Base-by-base conservation (phyloP, 257 asterid genomes). In the Solanum etuberosum region DNA sequence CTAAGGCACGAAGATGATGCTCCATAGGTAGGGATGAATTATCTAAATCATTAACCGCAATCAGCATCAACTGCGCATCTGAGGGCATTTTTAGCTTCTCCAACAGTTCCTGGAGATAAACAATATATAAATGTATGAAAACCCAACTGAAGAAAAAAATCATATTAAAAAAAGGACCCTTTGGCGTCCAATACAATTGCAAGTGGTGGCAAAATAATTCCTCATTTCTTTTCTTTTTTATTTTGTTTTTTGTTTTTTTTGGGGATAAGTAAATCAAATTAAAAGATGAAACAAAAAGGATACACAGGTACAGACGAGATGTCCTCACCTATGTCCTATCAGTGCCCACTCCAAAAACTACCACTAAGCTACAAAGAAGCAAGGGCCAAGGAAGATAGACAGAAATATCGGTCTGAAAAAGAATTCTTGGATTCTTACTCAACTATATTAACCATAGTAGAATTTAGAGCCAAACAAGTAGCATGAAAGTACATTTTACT, bases 61-160 rank as follows among this genome's bases (percentile, higher is more conserved):
- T 88, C 89, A 87, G 89, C 98, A 96, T 95, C 92, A 96, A 86
- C 86, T 96, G 87, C 37, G 96, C 95, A 90, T 96, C 99, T 88
- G 99, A 96, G 46, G 99, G 98, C 90, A 90, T 87, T 90, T 92
- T 91, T 85, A 95, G 80, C 91, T 90, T 93, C 87, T 94, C 98
- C 93, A 94, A 85, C 84, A 96, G 92, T 77, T 93, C 63, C 63
- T 91, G 89, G n/a, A 88, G 29, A 38, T 68, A 77, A 90, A 76
- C 83, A 88, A 72, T 83, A 54, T 31, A 40, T 74, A 88, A 77
- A 72, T 72, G 4, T 74, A 87, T 40, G 14, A 37, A 10, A 77
- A 14, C 32, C 59, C 57, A 76, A 77, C 11, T 77, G 61, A 15
- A 25, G 48, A 77, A 42, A 23, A 42, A 6, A 27, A 78, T 57